These are phyloP conservation scores for Heimioporus sp. DNA, from an alignment of 768 basidiomycete genomes.

Conservation along the genomic window DNA sequence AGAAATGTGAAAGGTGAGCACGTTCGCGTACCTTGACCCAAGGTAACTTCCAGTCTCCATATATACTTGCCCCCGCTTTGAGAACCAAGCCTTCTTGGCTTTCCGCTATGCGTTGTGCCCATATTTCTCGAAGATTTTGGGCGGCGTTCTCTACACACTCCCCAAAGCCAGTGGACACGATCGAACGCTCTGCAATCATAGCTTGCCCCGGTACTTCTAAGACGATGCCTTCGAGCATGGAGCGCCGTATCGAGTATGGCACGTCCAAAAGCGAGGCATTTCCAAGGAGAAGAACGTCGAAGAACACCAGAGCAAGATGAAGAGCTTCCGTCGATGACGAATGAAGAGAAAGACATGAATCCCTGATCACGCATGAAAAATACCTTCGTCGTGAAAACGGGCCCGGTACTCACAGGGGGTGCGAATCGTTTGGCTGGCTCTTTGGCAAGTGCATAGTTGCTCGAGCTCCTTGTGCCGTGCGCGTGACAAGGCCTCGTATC, in stretches of 20 bases:
- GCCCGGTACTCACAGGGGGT: constrained; percentile 15
- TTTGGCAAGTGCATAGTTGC: constrained; percentile 22
- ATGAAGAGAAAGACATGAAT: constrained; percentile 41
- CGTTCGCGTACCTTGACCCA: constrained; percentile 70
- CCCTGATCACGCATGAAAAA: constrained; percentile 17
- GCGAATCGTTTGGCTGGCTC: constrained; percentile 19
- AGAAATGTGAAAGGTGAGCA: constrained; percentile 10
- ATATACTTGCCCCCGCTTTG: constrained; percentile 67
- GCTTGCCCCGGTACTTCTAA: constrained; percentile 53
- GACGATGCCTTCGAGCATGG: constrained; percentile 58
- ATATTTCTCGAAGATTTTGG: constrained; percentile 40
- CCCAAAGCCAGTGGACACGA: constrained; percentile 34
- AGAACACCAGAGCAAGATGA: constrained; percentile 82
- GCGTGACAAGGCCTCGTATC: constrained; percentile 57
- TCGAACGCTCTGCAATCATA: constrained; percentile 56
- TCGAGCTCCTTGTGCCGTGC: constrained; percentile 56
- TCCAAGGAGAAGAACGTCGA: constrained; percentile 77
- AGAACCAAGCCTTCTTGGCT: constrained; percentile 73
- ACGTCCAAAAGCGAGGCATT: constrained; percentile 50
- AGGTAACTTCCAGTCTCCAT: constrained; percentile 60
- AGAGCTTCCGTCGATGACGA: constrained; percentile 41
- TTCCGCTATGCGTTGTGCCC: constrained; percentile 50
- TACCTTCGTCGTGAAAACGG: neutral
- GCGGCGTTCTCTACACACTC: constrained; percentile 9
- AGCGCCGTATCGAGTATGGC: constrained; percentile 60